Evolutionary conservation across 257 asterid species (phyloP).

Genomic region (Forsythia suspensa): DNA sequence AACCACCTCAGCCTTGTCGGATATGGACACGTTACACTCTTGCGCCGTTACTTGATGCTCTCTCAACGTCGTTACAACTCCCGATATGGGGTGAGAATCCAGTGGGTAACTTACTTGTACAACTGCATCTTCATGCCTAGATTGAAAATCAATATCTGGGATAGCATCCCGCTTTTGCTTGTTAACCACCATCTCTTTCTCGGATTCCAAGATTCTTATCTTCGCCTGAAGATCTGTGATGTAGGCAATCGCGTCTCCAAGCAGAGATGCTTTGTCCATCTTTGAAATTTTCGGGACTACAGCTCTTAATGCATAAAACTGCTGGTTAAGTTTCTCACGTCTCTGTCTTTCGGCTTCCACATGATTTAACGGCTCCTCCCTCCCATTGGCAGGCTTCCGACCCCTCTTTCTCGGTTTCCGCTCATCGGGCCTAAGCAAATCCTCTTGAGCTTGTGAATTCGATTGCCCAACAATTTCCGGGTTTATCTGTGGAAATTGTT

Average conservation of each 20-base stretch:
- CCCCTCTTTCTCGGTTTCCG: conserved; percentile 82
- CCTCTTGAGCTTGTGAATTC: conserved; percentile 29
- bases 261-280: conserved; percentile 92
- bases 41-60: conserved; percentile 62
- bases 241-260: conserved; percentile 81
- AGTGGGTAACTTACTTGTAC: conserved; percentile 66
- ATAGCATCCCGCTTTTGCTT: conserved; percentile 22
- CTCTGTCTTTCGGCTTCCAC: conserved; percentile 96
- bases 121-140: conserved; percentile 63
- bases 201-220: conserved; percentile 64
- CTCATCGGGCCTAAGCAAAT: conserved; percentile 48
- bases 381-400: conserved; percentile 82
- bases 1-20: conserved; percentile 63
- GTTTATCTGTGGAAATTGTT: conserved; percentile 40
- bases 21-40: conserved; percentile 55
- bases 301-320: conserved; percentile 81
- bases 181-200: conserved; percentile 40
- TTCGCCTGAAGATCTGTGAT: conserved; percentile 79
- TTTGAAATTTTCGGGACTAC: conserved; percentile 91
- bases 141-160: conserved; percentile 69
- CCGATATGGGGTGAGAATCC: conserved; percentile 73
- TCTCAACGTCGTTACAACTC: conserved; percentile 64
- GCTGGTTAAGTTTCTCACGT: conserved; percentile 85
- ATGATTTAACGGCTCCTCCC: conserved; percentile 85
- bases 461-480: conserved; percentile 20